These are phyloP conservation scores for Macrophomina pseudophaseolina DNA, from an alignment of 2,329 filamentous ascomycete genomes.

Conservation along the genomic window DNA sequence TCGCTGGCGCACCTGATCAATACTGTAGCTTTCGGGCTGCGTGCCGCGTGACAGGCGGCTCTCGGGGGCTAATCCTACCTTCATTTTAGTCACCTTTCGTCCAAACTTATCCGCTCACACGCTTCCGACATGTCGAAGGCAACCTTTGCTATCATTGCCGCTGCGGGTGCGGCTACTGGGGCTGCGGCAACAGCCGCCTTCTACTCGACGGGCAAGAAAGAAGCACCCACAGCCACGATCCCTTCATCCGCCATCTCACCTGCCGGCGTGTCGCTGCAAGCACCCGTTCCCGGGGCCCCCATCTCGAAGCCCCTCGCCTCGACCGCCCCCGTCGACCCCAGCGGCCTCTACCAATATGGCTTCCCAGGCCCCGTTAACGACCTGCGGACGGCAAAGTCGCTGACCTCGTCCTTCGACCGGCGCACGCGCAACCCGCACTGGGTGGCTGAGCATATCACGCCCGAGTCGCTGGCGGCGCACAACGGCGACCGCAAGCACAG, in stretches of 20 bases:
- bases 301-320: conserved; percentile 32
- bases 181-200: conserved; percentile 56
- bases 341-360: conserved; percentile 62
- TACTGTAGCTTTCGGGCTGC: conserved; percentile 1
- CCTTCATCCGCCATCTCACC: conserved; percentile 36
- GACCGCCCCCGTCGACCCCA: conserved; percentile 51
- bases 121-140: conserved; percentile 54
- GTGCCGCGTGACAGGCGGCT: conserved; percentile 14
- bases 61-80: background rate
- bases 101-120: background rate
- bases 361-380: conserved; percentile 92
- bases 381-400: conserved; percentile 73
- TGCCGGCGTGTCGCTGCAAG: background rate
- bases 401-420: conserved; percentile 89
- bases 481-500: conserved; percentile 85
- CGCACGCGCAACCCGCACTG: conserved; percentile 89
- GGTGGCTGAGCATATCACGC: conserved; percentile 93
- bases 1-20: conserved; percentile 17
- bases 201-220: conserved; percentile 45
- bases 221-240: conserved; percentile 35
- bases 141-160: conserved; percentile 56
- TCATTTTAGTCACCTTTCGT: background rate
- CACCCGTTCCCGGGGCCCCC: conserved; percentile 35
- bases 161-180: conserved; percentile 54
- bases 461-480: conserved; percentile 74